phyloP scores from a whole-genome alignment of 2,329 filamentous ascomycete genomes.

The Fusarium graminum region DNA sequence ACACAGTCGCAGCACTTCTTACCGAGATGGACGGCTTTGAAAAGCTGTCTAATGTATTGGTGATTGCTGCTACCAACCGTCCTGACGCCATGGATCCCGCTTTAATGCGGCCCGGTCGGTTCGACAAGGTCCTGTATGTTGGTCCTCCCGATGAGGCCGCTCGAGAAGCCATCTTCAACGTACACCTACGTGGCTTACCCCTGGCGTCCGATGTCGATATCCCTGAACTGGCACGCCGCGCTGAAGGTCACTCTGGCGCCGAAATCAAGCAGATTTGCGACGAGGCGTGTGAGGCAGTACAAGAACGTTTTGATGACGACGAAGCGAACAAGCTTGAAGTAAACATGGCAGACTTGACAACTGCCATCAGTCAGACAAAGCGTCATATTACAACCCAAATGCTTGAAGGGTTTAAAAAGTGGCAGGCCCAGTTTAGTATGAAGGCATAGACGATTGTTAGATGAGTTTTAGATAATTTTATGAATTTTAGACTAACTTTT shows the following conservation, averaged over 20 bases:
- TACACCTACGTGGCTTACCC: constrained; percentile 72
- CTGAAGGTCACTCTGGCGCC: constrained; percentile 86
- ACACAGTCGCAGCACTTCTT: constrained; percentile 88
- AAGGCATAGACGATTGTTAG: constrained; percentile 26
- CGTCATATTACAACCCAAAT: constrained; percentile 71
- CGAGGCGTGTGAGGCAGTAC: constrained; percentile 59
- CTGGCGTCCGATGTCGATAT: constrained; percentile 75
- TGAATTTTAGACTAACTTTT: background rate
- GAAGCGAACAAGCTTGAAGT: constrained; percentile 53
- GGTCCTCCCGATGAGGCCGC: constrained; percentile 81
- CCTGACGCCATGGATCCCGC: constrained; percentile 89
- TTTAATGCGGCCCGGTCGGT: constrained; percentile 84
- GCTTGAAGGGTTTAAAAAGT: constrained; percentile 69
- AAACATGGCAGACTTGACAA: constrained; percentile 59
- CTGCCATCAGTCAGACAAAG: constrained; percentile 61
- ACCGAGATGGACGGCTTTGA: constrained; percentile 98
- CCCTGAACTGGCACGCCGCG: constrained; percentile 69
- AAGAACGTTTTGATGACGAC: constrained; percentile 53
- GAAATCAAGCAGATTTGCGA: constrained; percentile 75
- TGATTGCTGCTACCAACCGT: constrained; percentile 92
- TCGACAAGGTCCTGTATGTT: constrained; percentile 88
- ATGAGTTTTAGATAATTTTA: background rate
- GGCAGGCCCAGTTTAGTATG: constrained; percentile 59
- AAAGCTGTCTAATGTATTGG: constrained; percentile 82
- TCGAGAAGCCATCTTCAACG: constrained; percentile 79